Base-by-base conservation (phyloP, 441 rosid species). In the Croton laevigatus region DNA sequence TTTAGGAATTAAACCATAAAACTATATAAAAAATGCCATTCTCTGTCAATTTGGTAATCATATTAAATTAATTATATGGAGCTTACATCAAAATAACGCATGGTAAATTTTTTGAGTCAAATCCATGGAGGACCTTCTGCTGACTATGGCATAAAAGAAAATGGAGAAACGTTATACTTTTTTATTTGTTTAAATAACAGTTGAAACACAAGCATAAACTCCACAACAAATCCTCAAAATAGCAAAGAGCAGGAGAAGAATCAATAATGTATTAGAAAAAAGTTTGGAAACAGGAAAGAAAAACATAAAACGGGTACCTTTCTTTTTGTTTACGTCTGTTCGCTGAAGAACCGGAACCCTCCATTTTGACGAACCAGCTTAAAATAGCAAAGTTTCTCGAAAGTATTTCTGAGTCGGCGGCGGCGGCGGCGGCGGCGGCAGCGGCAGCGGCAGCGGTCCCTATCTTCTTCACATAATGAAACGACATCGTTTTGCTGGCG, bases 401-500 rank as follows among this genome's bases (percentile, higher is more conserved):
- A 23, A 14, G 7, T 57, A 57, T 16, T 57, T 27, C 2, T 57
- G 61, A n/a, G 27, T 57, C 23, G 27, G 37, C 5, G 32, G 13
- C 23, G 36, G 59, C 59, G 14, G 59, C 34, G 0, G n/a, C n/a
- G n/a, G n/a, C n/a, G n/a, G n/a, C n/a, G 9, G 32, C 27, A 22
- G 36, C 4, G 27, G 13, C 23, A 14, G 59, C 59, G 34, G 59
- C 14, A 0, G 14, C 34, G 9, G 32, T 54, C 36, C 34, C 14
- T 54, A 54, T 54, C 34, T 9, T 57, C 37, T 27, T 0, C 16
- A 3, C 13, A 19, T 19, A 19, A n/a, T 0, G 8, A 57, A 45
- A 19, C 72, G 37, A 32, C 58, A 19, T 59, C 65, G 72, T 36
- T 48, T 69, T 8, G 7, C 5, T 7, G 8, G 68, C 10, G 48